Evolutionary conservation across 176 grass and related monocot species (phyloP), one percentile per base, ranked within the genome.

Genomic region (Avena atlantica): DNA sequence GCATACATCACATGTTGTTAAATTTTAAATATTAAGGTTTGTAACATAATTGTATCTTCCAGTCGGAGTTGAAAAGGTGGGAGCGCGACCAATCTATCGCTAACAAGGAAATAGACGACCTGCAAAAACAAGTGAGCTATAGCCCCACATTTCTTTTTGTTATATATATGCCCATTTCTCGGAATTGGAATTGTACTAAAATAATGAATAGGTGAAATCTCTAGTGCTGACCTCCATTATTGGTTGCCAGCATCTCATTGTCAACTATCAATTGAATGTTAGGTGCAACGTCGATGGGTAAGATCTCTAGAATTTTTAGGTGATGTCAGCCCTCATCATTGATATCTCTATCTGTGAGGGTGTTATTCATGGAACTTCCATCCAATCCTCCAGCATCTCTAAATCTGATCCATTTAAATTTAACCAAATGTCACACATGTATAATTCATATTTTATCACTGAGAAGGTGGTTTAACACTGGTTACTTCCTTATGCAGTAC

Each of bases 111-210:
- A 96, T 99, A 57, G 82, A 67, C 80, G 97, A 99, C 83, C 92
- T 99, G 52, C 87, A 92, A 63, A 99, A 99, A 82, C 94, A 99
- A 92, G 97, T 99, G 89, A 88, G 90, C 50, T 20, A 79, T 47
- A 52, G 21, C 8, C 21, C 53, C 69, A 24, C 44, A 55, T 89
- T 60, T 29, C 9, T 19, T 12, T 80, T 73, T 65, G 37, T 9
- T 76, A 27, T 78, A 21, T 78, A 21, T 64, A 65, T 23, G 62
- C 74, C 51, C 40, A 9, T 15, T 56, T 53, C 74, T 44, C 63
- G 31, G n/a, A 17, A 47, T 80, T 80, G 55, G 8, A 31, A 56
- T n/a, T 36, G 11, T 53, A 80, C 21, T n/a, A 29, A 74, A 74
- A 23, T 74, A 44, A 81, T 76, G 17, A 72, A 20, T 52, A 36